Percentiles rank a stretch among this genome's conserved stretches.
Evolutionary conservation across 352 stramenopile species (phyloP).

Genomic region (Phytophthora pini): DNA sequence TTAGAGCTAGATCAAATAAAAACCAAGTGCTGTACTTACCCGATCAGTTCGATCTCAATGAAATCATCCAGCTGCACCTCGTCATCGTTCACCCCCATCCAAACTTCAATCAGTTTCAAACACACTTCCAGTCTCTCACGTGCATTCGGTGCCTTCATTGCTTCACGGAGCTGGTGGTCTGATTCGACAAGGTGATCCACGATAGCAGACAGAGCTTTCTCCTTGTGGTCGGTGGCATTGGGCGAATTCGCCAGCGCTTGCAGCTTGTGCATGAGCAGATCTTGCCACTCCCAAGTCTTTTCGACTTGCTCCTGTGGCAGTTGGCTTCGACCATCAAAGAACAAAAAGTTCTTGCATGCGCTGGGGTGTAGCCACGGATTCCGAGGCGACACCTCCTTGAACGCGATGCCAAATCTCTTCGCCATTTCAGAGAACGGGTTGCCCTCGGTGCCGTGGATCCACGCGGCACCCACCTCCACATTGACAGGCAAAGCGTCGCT

Average conservation of each 20-base stretch:
- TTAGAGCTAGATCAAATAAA: not conserved
- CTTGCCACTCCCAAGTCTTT: conserved; percentile 55
- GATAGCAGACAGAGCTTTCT: conserved; percentile 43
- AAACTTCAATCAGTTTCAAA: conserved; percentile 59
- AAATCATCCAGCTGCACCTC: conserved; percentile 69
- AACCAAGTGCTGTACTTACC: conserved; percentile 30
- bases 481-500: conserved; percentile 48
- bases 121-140: conserved; percentile 45
- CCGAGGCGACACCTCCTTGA: conserved; percentile 55
- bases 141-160: conserved; percentile 30
- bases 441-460: conserved; percentile 60
- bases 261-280: conserved; percentile 52
- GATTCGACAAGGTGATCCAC: conserved; percentile 40
- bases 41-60: conserved; percentile 54
- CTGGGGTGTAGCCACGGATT: conserved; percentile 67
- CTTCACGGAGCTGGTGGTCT: conserved; percentile 25
- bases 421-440: conserved; percentile 57
- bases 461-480: conserved; percentile 64
- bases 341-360: conserved; percentile 54
- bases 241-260: conserved; percentile 40
- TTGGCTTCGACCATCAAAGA: conserved; percentile 41
- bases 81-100: conserved; percentile 58
- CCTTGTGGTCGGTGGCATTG: conserved; percentile 7
- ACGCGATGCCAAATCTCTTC: conserved; percentile 42
- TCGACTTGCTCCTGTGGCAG: conserved; percentile 38